Conservation (phyloP, 148 eudicot genomes). For the Fallopia convolvulus region DNA sequence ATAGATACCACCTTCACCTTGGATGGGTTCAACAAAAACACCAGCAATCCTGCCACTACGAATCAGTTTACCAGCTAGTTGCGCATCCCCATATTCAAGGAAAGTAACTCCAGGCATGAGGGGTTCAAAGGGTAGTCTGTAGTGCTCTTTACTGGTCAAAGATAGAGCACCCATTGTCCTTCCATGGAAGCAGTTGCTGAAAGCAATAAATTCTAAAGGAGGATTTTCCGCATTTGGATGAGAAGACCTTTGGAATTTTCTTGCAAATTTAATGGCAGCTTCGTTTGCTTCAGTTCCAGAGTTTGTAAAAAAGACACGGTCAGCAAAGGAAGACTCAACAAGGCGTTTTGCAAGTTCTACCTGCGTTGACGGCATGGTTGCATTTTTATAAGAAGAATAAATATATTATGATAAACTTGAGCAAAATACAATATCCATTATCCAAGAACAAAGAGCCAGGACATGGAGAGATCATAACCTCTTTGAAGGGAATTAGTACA, state of each 20-base stretch:
- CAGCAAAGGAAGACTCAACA: conserved; percentile 72
- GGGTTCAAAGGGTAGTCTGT: conserved; percentile 79
- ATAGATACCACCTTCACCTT: conserved; percentile 94
- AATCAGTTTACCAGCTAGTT: conserved; percentile 56
- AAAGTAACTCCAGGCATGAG: conserved; percentile 91
- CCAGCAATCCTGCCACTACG: conserved; percentile 69
- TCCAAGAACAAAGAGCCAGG: not conserved
- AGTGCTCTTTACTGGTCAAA: conserved; percentile 87
- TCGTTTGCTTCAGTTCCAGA: conserved; percentile 96
- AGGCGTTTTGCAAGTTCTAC: conserved; percentile 87
- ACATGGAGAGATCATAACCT: not conserved
- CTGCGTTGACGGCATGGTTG: conserved; percentile 24
- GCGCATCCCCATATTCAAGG: conserved; percentile 60
- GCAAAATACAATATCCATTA: not conserved
- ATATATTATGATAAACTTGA: not conserved
- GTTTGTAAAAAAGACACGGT: conserved; percentile 79
- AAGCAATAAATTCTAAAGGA: conserved; percentile 60
- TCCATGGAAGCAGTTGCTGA: conserved; percentile 82
- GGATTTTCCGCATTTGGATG: conserved; percentile 41
- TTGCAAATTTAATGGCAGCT: conserved; percentile 93
- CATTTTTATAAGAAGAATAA: not conserved
- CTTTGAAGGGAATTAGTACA: not conserved
- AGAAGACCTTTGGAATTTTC: conserved; percentile 63
- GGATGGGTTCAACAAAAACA: conserved; percentile 93
- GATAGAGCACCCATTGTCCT: conserved; percentile 91